Conservation (phyloP, 306 rosid genomes). For the Dalbergia cochinchinensis region DNA sequence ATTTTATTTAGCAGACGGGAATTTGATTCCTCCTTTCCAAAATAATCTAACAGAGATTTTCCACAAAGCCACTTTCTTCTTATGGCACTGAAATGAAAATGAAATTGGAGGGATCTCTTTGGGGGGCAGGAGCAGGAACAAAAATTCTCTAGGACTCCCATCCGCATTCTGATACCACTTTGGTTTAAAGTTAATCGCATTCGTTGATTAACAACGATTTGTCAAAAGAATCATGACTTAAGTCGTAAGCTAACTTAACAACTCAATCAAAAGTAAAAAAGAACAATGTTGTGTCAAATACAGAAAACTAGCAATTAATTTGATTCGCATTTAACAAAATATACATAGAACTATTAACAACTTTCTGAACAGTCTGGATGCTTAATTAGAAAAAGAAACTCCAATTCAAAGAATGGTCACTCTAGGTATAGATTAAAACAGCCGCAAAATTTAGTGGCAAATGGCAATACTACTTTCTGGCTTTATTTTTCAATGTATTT, state of each 20-base stretch:
- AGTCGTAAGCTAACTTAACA: neutral
- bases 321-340: neutral
- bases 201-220: neutral
- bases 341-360: neutral
- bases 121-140: constrained; percentile 1
- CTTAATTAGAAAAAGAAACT: neutral
- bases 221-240: neutral
- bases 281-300: neutral
- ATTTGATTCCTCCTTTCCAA: constrained; percentile 51
- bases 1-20: constrained; percentile 42
- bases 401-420: neutral
- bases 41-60: constrained; percentile 35
- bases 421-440: neutral
- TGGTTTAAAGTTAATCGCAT: neutral
- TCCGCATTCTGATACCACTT: neutral
- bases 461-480: too few relatives aligned
- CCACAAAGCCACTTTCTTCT: constrained; percentile 25
- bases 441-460: neutral
- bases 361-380: neutral
- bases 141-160: neutral
- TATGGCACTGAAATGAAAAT: constrained; percentile 33
- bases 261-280: neutral
- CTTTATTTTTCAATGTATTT: neutral
- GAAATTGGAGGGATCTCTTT: constrained; percentile 1
- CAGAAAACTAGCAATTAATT: neutral